A percentile compares a stretch with the other conserved stretches of the same genome.
These are phyloP conservation scores for Geosmithia flava DNA, from an alignment of 2,329 filamentous ascomycete genomes.

Conservation along the genomic window DNA sequence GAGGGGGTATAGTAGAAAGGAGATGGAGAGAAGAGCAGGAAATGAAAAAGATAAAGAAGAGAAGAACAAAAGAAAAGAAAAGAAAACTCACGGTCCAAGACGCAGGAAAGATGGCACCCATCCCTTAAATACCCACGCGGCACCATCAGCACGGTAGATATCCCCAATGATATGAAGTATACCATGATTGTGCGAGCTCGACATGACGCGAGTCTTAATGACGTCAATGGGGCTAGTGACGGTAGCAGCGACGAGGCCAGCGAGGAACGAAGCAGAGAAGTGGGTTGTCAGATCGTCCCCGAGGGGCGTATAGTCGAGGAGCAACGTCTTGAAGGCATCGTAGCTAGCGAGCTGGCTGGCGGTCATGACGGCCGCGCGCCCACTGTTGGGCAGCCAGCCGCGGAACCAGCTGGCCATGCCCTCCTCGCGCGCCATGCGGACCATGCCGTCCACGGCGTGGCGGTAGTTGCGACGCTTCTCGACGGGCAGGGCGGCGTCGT, in stretches of 20 bases:
- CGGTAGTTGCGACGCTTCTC: slow-evolving; percentile 76
- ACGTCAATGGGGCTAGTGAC: slow-evolving; percentile 80
- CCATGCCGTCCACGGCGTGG: slow-evolving; percentile 74
- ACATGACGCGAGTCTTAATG: slow-evolving; percentile 83
- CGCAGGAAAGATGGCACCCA: slow-evolving; percentile 70
- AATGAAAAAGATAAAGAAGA: neutral
- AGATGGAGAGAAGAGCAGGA: neutral
- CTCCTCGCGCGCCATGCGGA: slow-evolving; percentile 79
- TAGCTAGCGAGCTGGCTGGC: slow-evolving; percentile 75
- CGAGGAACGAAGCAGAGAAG: slow-evolving; percentile 64
- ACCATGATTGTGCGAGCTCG: slow-evolving; percentile 36
- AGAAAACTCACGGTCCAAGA: slow-evolving; percentile 43
- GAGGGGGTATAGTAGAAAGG: neutral
- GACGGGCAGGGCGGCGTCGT: slow-evolving; percentile 65
- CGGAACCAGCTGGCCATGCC: slow-evolving; percentile 67
- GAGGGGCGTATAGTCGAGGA: slow-evolving; percentile 55
- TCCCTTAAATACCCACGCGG: slow-evolving; percentile 78
- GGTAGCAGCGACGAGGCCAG: slow-evolving; percentile 74
- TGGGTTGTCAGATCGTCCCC: slow-evolving; percentile 64
- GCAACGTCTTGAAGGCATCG: slow-evolving; percentile 63
- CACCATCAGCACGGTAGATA: slow-evolving; percentile 58
- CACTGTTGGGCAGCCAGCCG: slow-evolving; percentile 73
- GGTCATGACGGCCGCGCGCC: slow-evolving; percentile 78
- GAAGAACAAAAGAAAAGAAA: neutral
- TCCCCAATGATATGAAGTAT: slow-evolving; percentile 50